Evolutionary conservation across 1,139 yeast species (phyloP).

Genomic region (Pneumocystis canis): DNA sequence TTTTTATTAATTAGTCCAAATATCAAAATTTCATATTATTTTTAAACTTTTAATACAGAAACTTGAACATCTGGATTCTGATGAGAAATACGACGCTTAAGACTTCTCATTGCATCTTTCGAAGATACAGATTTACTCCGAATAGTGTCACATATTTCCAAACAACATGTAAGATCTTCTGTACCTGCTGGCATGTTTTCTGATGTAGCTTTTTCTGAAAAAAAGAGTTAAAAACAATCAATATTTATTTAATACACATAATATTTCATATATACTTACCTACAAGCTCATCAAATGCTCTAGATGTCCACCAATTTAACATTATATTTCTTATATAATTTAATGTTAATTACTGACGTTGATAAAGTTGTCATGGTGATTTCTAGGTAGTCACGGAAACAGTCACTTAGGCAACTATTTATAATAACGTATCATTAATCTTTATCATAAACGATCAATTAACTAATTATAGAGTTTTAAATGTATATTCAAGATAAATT

Average conservation of each 20-base stretch:
- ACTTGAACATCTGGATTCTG: slow-evolving; percentile 63
- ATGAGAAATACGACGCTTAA: slow-evolving; percentile 57
- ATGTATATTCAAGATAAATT: no score
- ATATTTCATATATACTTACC: background rate
- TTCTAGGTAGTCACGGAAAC: background rate
- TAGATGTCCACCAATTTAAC: slow-evolving; percentile 18
- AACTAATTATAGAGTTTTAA: no score
- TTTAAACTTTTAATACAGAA: slow-evolving; percentile 36
- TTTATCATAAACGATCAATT: no score
- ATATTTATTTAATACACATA: slow-evolving; percentile 31
- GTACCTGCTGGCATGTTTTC: slow-evolving; percentile 88
- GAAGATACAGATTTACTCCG: slow-evolving; percentile 73
- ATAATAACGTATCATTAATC: no score
- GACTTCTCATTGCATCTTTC: slow-evolving; percentile 67
- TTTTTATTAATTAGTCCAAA: background rate
- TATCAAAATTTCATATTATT: background rate
- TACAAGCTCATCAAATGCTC: slow-evolving; percentile 11
- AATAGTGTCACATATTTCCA: slow-evolving; percentile 79
- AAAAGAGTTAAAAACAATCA: background rate
- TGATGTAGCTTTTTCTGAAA: slow-evolving; percentile 54
- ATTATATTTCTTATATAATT: no score
- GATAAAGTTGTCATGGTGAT: background rate
- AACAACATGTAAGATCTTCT: slow-evolving; percentile 59
- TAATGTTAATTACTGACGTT: background rate
- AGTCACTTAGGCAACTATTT: no score